Evolutionary conservation across 2,329 filamentous ascomycete species (phyloP), one percentile per base, ranked within the genome.

Genomic region (Dactylellina drechsleri): DNA sequence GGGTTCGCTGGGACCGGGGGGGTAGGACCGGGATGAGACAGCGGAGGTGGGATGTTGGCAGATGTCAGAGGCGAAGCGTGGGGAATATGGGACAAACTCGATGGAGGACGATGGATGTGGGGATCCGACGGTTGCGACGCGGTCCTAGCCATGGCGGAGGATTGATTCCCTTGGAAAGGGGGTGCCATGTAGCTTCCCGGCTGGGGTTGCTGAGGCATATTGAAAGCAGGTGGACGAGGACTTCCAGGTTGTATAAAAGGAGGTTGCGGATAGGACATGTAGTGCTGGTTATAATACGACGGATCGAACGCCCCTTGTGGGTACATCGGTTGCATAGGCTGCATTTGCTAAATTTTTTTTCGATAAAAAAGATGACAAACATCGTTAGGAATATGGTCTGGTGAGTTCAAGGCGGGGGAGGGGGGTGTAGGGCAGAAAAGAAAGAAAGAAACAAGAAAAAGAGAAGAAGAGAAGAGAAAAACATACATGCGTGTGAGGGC

Each of bases 121-220:
- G 66, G 80, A 77, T 50, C 87, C n/a, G 91, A 91, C 66, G 91
- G 86, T 82, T 95, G 91, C 1, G 92, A 96, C 1, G 91, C 88
- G 75, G 88, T 93, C 79, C 93, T 90, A 1, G 93, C 95, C 90
- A 97, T 93, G 47, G 84, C 84, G 70, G 87, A 83, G 76, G 89
- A 86, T 81, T 90, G 87, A 4, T 50, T 23, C 15, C 76, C 87
- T 79, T 84, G 85, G 77, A 83, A 83, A 66, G 81, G 82, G 52
- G 83, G 84, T 8, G 66, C 49, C 81, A 87, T 85, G 78, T 84
- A 86, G 10, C 81, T 81, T 23, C 82, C 82, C 60, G 80, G 82
- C 15, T 84, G 83, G 65, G 83, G 83, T 77, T 81, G 83, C 81
- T 85, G 83, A 70, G 85, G 83, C 80, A 86, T 83, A 77, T 84